Conservation (phyloP, 2,329 filamentous ascomycete species). For the Aspergillus sclerotialis region DNA sequence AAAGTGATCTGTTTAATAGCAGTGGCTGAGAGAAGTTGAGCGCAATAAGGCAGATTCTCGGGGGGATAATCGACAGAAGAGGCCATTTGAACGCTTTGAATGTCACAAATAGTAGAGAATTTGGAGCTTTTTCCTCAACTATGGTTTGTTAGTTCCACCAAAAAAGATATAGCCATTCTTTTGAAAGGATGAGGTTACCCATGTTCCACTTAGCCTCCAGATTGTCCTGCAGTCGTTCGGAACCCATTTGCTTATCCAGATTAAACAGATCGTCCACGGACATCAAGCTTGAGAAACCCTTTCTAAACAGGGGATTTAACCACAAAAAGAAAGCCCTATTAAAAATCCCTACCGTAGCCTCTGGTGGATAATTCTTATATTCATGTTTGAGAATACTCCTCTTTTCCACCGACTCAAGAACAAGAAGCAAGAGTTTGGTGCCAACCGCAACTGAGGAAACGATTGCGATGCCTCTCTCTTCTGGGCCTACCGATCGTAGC, state of each 20-base stretch:
- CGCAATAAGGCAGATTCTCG: slow-evolving; percentile 27
- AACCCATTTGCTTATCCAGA: slow-evolving; percentile 40
- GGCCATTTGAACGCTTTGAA: slow-evolving; percentile 28
- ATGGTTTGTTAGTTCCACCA: slow-evolving; percentile 7
- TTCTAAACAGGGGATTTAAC: slow-evolving; percentile 46
- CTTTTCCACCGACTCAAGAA: slow-evolving; percentile 43
- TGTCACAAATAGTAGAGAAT: slow-evolving; percentile 22
- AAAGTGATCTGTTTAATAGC: slow-evolving; percentile 30
- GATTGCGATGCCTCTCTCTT: slow-evolving; percentile 33
- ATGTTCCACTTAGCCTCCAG: slow-evolving; percentile 35
- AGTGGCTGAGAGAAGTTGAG: slow-evolving; percentile 34
- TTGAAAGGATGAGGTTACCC: slow-evolving; percentile 17
- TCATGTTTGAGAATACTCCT: slow-evolving; percentile 31
- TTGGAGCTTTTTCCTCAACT: slow-evolving; percentile 20
- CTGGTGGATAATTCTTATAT: slow-evolving; percentile 39
- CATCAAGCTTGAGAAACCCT: slow-evolving; percentile 41
- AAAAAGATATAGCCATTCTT: not conserved
- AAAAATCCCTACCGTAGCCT: slow-evolving; percentile 47
- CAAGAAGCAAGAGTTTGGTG: slow-evolving; percentile 37
- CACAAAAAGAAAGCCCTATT: slow-evolving; percentile 47
- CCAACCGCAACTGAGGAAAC: slow-evolving; percentile 36
- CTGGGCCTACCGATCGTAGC: slow-evolving; percentile 22
- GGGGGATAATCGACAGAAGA: slow-evolving; percentile 24
- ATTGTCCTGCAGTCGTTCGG: slow-evolving; percentile 31
- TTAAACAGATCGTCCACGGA: slow-evolving; percentile 38